A percentile compares a stretch with the other conserved stretches of the same genome.
These are phyloP conservation scores for Chalara sp. DNA, from an alignment of 2,329 filamentous ascomycete genomes.

Conservation along the genomic window DNA sequence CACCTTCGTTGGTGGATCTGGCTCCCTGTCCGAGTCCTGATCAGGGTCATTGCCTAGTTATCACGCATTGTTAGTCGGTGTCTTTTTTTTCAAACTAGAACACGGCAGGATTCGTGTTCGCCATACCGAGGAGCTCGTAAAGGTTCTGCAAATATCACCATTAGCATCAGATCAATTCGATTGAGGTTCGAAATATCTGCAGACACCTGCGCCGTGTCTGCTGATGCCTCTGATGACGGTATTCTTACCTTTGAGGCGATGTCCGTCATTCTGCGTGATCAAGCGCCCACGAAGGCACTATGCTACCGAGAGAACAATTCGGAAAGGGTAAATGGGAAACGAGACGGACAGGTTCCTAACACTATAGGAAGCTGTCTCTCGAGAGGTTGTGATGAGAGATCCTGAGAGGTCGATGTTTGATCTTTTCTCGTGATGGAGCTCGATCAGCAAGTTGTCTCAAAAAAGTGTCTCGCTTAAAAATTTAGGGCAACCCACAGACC, in stretches of 20 bases:
- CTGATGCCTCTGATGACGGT: conserved; percentile 10
- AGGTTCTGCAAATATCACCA: conserved; percentile 62
- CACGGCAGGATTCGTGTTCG: conserved; percentile 19
- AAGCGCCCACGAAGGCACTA: conserved; percentile 31
- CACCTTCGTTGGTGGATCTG: conserved; percentile 76
- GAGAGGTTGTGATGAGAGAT: conserved; percentile 17
- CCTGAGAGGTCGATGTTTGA: conserved; percentile 2
- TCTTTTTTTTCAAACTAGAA: conserved; percentile 7
- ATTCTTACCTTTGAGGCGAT: conserved; percentile 30
- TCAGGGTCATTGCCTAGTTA: conserved; percentile 50
- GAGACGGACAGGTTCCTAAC: conserved; percentile 30
- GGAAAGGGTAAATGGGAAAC: conserved; percentile 16
- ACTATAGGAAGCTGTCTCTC: conserved; percentile 31
- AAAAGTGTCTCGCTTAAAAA: no score
- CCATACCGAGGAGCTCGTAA: conserved; percentile 93
- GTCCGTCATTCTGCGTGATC: conserved; percentile 29
- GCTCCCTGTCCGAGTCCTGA: conserved; percentile 63
- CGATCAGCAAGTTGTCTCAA: no score
- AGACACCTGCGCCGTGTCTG: conserved; percentile 5
- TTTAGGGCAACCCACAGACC: no score
- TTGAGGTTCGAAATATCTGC: not conserved
- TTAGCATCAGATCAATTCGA: conserved; percentile 29
- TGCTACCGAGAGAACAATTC: conserved; percentile 31
- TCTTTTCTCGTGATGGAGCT: not conserved
- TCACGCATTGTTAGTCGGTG: conserved; percentile 23